These are phyloP conservation scores for Yueomyces sp. DNA, from an alignment of 805 yeast genomes.

Conservation along the genomic window DNA sequence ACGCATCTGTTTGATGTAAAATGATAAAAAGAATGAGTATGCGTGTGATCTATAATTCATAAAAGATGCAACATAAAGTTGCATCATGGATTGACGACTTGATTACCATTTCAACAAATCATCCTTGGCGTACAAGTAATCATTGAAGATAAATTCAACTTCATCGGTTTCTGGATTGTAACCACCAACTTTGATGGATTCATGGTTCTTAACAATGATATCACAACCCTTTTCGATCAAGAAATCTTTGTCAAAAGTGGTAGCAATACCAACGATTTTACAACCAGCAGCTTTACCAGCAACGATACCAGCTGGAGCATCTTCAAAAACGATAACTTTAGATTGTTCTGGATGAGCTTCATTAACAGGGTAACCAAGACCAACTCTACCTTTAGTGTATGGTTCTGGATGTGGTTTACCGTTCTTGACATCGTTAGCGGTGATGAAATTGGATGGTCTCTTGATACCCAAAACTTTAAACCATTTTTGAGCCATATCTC, in stretches of 20 bases:
- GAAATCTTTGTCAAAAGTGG: conserved; percentile 57
- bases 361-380: conserved; percentile 25
- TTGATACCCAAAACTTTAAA: conserved; percentile 46
- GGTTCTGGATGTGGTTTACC: conserved; percentile 89
- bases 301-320: conserved; percentile 77
- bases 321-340: conserved; percentile 62
- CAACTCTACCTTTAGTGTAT: conserved; percentile 42
- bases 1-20: too few species aligned
- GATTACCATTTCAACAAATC: conserved; percentile 23
- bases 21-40: too few species aligned
- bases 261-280: conserved; percentile 68
- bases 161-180: conserved; percentile 33
- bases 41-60: not conserved
- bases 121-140: conserved; percentile 27
- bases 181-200: conserved; percentile 42
- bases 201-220: conserved; percentile 64
- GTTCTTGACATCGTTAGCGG: conserved; percentile 63
- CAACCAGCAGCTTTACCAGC: conserved; percentile 83
- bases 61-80: not conserved
- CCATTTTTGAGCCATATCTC: conserved; percentile 69
- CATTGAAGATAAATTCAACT: conserved; percentile 25
- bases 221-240: conserved; percentile 70
- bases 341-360: conserved; percentile 24
- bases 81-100: too few species aligned
- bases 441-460: conserved; percentile 63